A percentile compares a stretch with the other conserved stretches of the same genome.
Conservation (phyloP, 2,329 filamentous ascomycete species). For the Trichoderma cornu-damae region DNA sequence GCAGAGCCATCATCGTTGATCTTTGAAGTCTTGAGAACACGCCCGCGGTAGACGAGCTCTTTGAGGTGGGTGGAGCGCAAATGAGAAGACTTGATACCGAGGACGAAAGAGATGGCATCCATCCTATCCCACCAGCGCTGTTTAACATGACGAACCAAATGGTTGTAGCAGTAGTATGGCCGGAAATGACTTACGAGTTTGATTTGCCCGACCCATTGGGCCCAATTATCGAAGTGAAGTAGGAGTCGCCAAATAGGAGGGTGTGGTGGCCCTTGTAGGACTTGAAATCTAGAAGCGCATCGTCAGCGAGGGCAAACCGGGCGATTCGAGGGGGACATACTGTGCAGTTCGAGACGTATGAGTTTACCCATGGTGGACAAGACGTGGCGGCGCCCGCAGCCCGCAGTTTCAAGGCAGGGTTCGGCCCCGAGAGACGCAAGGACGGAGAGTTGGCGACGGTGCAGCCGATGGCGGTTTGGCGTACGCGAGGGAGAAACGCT, state of each 20-base stretch:
- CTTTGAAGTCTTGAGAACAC: slow-evolving; percentile 84
- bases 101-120: slow-evolving; percentile 98
- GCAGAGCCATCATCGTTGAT: slow-evolving; percentile 89
- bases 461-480: slow-evolving; percentile 2
- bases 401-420: neutral
- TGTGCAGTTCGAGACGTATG: slow-evolving; percentile 88
- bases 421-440: neutral
- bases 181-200: slow-evolving; percentile 66
- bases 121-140: slow-evolving; percentile 54
- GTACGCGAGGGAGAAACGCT: slow-evolving; percentile 8
- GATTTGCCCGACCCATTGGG: slow-evolving; percentile 99
- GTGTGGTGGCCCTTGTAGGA: slow-evolving; percentile 97
- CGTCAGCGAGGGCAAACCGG: neutral
- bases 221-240: slow-evolving; percentile 98
- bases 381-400: neutral
- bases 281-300: slow-evolving; percentile 72
- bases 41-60: slow-evolving; percentile 92
- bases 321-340: slow-evolving; percentile 46
- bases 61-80: slow-evolving; percentile 88
- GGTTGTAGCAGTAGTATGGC: too few species aligned
- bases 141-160: neutral
- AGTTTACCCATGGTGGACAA: slow-evolving; percentile 83
- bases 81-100: slow-evolving; percentile 98
- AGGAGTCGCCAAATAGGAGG: slow-evolving; percentile 92
- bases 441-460: neutral